phyloP scores from a whole-genome alignment of 805 yeast species.

The Danielia reshetovae region DNA sequence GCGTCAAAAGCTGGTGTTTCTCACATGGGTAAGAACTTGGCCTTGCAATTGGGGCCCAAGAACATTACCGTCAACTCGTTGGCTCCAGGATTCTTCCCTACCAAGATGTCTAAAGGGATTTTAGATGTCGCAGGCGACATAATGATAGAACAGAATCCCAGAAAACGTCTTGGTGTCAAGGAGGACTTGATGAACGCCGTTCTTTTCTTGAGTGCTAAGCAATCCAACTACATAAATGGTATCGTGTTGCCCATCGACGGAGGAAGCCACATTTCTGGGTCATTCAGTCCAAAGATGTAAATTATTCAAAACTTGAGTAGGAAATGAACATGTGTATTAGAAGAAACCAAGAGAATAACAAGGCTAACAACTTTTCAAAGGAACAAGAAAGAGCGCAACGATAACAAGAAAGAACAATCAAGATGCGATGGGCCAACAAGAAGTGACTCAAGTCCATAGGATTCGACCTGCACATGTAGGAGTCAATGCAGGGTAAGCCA shows the following conservation, averaged over 20 bases:
- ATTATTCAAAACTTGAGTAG: no score
- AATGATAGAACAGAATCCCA: conserved; percentile 51
- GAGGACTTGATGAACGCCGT: conserved; percentile 56
- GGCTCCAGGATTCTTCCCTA: conserved; percentile 77
- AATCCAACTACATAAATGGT: conserved; percentile 63
- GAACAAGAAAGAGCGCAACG: background rate
- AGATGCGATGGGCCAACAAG: no score
- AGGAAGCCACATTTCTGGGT: conserved; percentile 45
- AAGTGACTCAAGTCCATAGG: no score
- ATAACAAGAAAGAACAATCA: background rate
- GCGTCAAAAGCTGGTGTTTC: conserved; percentile 76
- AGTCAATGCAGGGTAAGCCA: no score
- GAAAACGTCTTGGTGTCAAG: conserved; percentile 57
- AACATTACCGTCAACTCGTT: conserved; percentile 66
- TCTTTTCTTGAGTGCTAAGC: conserved; percentile 51
- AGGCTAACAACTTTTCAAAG: no score
- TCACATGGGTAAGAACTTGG: conserved; percentile 61
- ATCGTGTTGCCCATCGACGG: conserved; percentile 69
- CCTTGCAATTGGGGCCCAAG: conserved; percentile 61
- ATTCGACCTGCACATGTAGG: no score
- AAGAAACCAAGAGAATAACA: background rate
- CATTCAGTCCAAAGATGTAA: conserved; percentile 13
- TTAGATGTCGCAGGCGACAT: conserved; percentile 47
- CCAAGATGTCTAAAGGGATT: conserved; percentile 69
- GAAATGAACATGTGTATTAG: background rate